Conservation (phyloP, 208 protist genomes). For the Trypanosoma congolense region DNA sequence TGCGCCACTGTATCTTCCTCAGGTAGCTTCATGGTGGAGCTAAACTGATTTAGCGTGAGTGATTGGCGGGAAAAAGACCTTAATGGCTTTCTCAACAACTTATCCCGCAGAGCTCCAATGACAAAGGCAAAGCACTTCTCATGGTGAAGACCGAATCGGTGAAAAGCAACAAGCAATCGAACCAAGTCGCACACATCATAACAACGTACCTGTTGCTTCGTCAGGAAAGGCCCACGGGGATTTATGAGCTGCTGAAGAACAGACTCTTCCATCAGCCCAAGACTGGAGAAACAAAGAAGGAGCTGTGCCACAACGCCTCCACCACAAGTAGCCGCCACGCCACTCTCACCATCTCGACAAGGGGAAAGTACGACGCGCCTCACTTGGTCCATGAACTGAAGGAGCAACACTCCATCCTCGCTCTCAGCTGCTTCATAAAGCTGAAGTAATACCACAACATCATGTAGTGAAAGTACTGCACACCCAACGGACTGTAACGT, state of each 20-base stretch:
- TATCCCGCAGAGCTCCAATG: conserved; percentile 17
- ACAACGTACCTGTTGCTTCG: conserved; percentile 23
- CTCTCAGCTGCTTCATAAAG: conserved; percentile 46
- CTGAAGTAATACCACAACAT: conserved; percentile 43
- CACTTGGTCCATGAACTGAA: conserved; percentile 49
- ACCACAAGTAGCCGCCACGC: not conserved
- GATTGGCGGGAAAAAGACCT: conserved; percentile 1
- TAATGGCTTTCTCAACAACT: conserved; percentile 15
- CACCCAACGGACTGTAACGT: not conserved
- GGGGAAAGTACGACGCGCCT: conserved; percentile 28
- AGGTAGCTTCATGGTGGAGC: not conserved
- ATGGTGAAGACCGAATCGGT: conserved; percentile 68
- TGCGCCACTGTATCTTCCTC: not conserved
- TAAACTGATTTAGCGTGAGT: not conserved
- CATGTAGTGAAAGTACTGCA: conserved; percentile 26
- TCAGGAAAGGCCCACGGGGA: not conserved
- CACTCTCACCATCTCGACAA: not conserved
- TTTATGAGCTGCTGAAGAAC: conserved; percentile 35
- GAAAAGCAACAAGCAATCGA: conserved; percentile 44
- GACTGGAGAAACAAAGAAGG: conserved; percentile 44
- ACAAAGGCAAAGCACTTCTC: conserved; percentile 34
- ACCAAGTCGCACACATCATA: conserved; percentile 41
- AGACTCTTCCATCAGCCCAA: conserved; percentile 51
- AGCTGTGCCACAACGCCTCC: conserved; percentile 23
- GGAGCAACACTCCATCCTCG: conserved; percentile 62